Percentiles rank a stretch among this genome's conserved stretches.
These are phyloP conservation scores for Monilinia polystroma DNA, from an alignment of 2,329 filamentous ascomycete species.

Conservation along the genomic window DNA sequence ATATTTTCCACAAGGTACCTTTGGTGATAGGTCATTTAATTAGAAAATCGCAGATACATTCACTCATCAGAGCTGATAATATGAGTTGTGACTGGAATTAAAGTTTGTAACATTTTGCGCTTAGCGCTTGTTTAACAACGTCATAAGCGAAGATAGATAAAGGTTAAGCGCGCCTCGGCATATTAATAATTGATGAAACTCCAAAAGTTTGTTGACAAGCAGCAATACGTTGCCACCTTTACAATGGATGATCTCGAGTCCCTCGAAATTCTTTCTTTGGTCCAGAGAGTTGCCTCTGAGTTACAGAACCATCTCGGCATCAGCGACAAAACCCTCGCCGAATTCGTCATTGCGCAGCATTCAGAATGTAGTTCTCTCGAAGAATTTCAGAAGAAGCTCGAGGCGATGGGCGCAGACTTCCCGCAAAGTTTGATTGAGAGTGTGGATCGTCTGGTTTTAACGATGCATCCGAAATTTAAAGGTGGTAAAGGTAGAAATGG, in stretches of 20 bases:
- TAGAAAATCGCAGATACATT: neutral
- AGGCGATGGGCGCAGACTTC: slow-evolving; percentile 72
- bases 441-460: slow-evolving; percentile 81
- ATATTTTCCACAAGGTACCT: neutral
- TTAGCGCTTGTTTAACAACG: neutral
- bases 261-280: slow-evolving; percentile 89
- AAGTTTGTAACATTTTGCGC: neutral
- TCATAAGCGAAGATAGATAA: neutral
- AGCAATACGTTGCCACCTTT: slow-evolving; percentile 15
- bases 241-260: slow-evolving; percentile 68
- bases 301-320: slow-evolving; percentile 91
- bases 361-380: slow-evolving; percentile 66
- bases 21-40: neutral
- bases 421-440: slow-evolving; percentile 85
- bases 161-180: slow-evolving; percentile 7
- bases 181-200: slow-evolving; percentile 7
- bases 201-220: slow-evolving; percentile 10
- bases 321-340: slow-evolving; percentile 89
- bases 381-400: slow-evolving; percentile 75
- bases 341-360: slow-evolving; percentile 93
- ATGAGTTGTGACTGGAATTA: neutral
- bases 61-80: neutral
- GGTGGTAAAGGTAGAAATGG: slow-evolving; percentile 61
- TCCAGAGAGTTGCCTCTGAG: slow-evolving; percentile 91
- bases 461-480: slow-evolving; percentile 90